Conservation (phyloP, 352 stramenopile species). For the Globisporangium rhizosaccharum region DNA sequence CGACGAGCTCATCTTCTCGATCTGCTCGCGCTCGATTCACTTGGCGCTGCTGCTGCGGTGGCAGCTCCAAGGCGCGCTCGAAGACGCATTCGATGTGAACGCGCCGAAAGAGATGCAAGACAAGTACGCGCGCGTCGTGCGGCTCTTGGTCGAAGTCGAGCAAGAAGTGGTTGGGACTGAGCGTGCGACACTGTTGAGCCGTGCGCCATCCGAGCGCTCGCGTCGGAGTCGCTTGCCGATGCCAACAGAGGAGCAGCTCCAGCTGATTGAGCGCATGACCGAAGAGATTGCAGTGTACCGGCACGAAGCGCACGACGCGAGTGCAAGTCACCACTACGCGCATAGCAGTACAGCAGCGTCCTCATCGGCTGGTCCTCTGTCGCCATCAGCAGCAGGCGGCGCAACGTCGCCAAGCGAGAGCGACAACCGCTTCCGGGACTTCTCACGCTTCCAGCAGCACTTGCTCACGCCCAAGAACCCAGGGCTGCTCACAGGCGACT, state of each 20-base stretch:
- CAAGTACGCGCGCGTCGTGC: constrained; percentile 80
- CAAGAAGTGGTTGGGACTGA: constrained; percentile 75
- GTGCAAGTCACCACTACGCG: constrained; percentile 6
- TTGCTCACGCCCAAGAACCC: constrained; percentile 67
- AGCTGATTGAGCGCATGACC: constrained; percentile 71
- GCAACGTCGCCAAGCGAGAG: constrained; percentile 28
- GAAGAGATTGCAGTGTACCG: constrained; percentile 72
- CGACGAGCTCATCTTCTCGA: constrained; percentile 83
- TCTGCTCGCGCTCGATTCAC: constrained; percentile 84
- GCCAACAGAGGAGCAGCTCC: constrained; percentile 80
- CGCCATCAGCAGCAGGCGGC: constrained; percentile 13
- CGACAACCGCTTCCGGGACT: constrained; percentile 78
- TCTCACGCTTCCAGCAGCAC: constrained; percentile 84
- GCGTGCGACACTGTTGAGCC: constrained; percentile 53
- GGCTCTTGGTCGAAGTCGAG: constrained; percentile 84
- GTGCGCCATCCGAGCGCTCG: constrained; percentile 31
- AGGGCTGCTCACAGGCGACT: constrained; percentile 33
- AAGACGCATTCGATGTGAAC: constrained; percentile 77
- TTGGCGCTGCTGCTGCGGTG: constrained; percentile 79
- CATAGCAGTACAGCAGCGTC: constrained; percentile 28
- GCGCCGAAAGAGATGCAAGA: constrained; percentile 81
- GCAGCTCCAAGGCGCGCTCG: constrained; percentile 82
- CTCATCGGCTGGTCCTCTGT: constrained; percentile 18
- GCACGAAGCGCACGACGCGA: constrained; percentile 39
- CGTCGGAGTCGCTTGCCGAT: constrained; percentile 68